Evolutionary conservation across 2,329 filamentous ascomycete species (phyloP).

Genomic region (Aspergillus carbonarius): DNA sequence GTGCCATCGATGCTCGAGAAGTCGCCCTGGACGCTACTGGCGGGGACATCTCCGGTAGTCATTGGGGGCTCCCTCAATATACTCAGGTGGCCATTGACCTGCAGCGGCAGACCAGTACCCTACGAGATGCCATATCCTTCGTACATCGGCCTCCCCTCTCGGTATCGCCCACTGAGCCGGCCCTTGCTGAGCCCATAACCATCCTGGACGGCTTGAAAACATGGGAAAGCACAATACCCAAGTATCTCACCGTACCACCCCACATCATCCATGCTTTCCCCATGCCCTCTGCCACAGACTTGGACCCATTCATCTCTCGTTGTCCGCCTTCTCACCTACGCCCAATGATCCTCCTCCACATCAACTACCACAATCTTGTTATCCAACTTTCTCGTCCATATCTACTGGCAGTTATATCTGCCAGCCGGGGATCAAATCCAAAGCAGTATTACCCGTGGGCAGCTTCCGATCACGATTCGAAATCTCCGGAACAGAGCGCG

Average conservation of each 20-base stretch:
- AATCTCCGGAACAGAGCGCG: background rate
- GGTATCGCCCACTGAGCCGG: background rate
- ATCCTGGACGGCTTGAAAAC: background rate
- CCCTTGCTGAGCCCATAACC: background rate
- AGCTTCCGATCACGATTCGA: background rate
- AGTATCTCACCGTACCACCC: background rate
- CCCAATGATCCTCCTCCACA: background rate
- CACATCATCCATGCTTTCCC: background rate
- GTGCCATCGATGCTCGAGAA: background rate
- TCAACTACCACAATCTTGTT: background rate
- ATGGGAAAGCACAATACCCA: background rate
- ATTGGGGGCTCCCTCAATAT: background rate
- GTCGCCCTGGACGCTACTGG: background rate
- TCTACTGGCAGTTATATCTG: background rate
- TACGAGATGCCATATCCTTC: background rate
- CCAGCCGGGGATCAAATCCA: background rate
- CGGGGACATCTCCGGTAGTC: background rate
- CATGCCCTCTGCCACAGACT: background rate
- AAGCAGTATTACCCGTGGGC: background rate
- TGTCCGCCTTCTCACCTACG: background rate
- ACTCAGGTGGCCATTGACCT: background rate
- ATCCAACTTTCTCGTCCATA: background rate
- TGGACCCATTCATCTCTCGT: background rate
- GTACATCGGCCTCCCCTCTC: background rate
- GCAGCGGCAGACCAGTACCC: background rate